Percentiles rank a stretch among this genome's conserved stretches.
Conservation (phyloP, 345 rosid genomes). For the Boechera stricta region DNA sequence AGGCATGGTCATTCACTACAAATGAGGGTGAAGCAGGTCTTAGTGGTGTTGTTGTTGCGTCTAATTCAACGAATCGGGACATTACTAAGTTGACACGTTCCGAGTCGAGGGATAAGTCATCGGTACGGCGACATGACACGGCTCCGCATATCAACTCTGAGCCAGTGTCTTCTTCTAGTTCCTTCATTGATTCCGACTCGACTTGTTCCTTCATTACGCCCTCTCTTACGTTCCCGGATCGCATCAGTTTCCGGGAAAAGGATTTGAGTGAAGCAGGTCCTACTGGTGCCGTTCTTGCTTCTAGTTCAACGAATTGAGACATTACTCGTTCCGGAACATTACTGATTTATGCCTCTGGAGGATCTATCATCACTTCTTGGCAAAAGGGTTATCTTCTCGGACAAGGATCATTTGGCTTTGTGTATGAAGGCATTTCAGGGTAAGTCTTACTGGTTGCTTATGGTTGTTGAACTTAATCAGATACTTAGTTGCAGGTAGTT, state of each 20-base stretch:
- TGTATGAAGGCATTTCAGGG: conserved; percentile 82
- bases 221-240: too few relatives aligned
- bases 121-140: too few relatives aligned
- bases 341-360: conserved; percentile 50
- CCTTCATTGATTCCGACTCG: too few relatives aligned
- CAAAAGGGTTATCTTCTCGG: conserved; percentile 83
- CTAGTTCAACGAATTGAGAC: too few relatives aligned
- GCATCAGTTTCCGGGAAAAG: too few relatives aligned
- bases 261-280: too few relatives aligned
- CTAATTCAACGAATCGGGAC: neutral
- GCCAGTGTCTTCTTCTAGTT: too few relatives aligned
- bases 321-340: too few relatives aligned
- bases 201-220: too few relatives aligned
- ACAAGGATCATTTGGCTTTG: conserved; percentile 88
- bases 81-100: neutral
- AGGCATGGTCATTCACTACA: too few relatives aligned
- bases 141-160: too few relatives aligned
- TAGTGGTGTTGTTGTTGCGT: neutral
- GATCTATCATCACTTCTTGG: conserved; percentile 65
- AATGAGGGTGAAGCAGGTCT: conserved; percentile 18
- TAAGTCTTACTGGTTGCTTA: conserved; percentile 50
- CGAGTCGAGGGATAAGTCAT: neutral
- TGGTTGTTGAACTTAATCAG: conserved; percentile 4
- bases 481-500: neutral
- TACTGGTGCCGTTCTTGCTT: too few relatives aligned